phyloP scores from a whole-genome alignment of 2,329 filamentous ascomycete genomes.

The Zasmidium citrigriseum region DNA sequence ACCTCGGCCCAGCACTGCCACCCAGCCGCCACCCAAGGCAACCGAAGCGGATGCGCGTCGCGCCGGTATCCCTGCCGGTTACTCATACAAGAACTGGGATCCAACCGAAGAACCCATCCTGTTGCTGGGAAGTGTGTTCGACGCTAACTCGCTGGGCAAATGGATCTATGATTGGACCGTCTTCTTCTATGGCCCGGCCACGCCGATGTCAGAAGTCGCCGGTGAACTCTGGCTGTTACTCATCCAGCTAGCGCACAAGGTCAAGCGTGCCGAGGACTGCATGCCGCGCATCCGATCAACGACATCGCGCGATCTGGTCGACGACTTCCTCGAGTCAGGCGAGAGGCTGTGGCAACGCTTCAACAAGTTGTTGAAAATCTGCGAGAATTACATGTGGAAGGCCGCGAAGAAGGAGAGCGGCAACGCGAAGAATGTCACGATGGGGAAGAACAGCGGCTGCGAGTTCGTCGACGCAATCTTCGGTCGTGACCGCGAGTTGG shows the following conservation, averaged over 20 bases:
- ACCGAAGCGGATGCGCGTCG: constrained; percentile 66
- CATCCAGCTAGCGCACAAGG: constrained; percentile 90
- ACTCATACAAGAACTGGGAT: constrained; percentile 98
- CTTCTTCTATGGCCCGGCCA: constrained; percentile 78
- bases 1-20: constrained; percentile 42
- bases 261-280: constrained; percentile 84
- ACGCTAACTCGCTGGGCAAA: constrained; percentile 95
- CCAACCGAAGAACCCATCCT: constrained; percentile 91
- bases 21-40: constrained; percentile 49
- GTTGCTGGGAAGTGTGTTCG: constrained; percentile 91
- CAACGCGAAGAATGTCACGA: constrained; percentile 64
- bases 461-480: constrained; percentile 98
- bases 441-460: constrained; percentile 88
- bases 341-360: constrained; percentile 85
- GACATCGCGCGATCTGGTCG: constrained; percentile 77
- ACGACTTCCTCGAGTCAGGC: constrained; percentile 87
- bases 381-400: constrained; percentile 94
- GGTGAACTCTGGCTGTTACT: constrained; percentile 94
- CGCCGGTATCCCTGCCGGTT: constrained; percentile 78
- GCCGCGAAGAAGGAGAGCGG: constrained; percentile 71
- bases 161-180: constrained; percentile 99
- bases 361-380: constrained; percentile 81
- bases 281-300: constrained; percentile 69
- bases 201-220: constrained; percentile 85
- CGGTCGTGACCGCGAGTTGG: constrained; percentile 83